Conservation (phyloP, 2,329 filamentous ascomycete species). For the Fusarium sp. region DNA sequence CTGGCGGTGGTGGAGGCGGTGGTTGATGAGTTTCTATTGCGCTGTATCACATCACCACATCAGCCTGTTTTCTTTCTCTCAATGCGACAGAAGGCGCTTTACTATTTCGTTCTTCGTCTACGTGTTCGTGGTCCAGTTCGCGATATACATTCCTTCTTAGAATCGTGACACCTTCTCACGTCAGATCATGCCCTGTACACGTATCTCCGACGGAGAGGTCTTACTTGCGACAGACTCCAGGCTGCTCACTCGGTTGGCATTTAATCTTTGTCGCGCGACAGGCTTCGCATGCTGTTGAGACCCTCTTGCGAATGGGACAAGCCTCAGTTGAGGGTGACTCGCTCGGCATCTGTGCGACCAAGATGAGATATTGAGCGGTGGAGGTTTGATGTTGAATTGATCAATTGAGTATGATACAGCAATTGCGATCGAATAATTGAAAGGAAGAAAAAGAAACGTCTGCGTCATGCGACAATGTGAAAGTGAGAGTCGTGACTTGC, state of each 20-base stretch:
- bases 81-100: neutral
- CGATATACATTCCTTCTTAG: constrained; percentile 65
- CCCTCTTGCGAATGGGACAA: constrained; percentile 39
- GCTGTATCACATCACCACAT: neutral
- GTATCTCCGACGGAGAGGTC: neutral
- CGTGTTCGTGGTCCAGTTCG: constrained; percentile 62
- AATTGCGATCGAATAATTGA: neutral
- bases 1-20: constrained; percentile 41
- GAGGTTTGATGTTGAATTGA: neutral
- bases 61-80: neutral
- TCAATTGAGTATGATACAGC: neutral
- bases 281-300: constrained; percentile 63
- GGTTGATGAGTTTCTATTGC: constrained; percentile 39
- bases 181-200: neutral
- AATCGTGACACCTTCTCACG: constrained; percentile 59
- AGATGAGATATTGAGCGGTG: neutral
- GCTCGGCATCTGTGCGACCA: constrained; percentile 14
- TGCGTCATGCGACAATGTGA: neutral
- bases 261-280: constrained; percentile 65
- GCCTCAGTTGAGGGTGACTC: constrained; percentile 21
- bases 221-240: constrained; percentile 64
- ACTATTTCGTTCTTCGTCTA: constrained; percentile 58
- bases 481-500: neutral
- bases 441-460: neutral
- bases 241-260: constrained; percentile 60